A percentile compares a stretch with the other conserved stretches of the same genome.
Conservation (phyloP, 352 stramenopile genomes). For the Elongisporangium prolatum region DNA sequence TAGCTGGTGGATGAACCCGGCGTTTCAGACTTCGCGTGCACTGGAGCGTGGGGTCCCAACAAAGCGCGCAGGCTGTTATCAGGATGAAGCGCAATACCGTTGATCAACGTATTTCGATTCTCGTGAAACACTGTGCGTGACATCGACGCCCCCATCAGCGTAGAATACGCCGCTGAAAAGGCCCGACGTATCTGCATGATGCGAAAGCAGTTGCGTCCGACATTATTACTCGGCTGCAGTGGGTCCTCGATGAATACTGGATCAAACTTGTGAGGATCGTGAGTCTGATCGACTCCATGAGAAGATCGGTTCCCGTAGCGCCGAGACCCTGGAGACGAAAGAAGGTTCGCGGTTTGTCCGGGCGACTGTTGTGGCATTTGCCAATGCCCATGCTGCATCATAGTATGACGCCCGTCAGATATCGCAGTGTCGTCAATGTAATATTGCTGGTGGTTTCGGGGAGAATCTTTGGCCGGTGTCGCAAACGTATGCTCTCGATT, state of each 20-base stretch:
- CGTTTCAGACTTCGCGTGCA: constrained; percentile 47
- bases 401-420: neutral
- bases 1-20: constrained; percentile 15
- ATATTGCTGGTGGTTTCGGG: constrained; percentile 43
- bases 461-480: constrained; percentile 12
- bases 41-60: constrained; percentile 44
- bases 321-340: constrained; percentile 53
- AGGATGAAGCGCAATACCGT: constrained; percentile 65
- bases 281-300: constrained; percentile 42
- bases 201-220: constrained; percentile 94
- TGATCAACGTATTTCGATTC: constrained; percentile 52
- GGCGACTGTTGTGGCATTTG: constrained; percentile 44
- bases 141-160: constrained; percentile 57
- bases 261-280: constrained; percentile 91
- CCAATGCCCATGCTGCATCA: constrained; percentile 28
- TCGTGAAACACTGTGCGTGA: constrained; percentile 44
- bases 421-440: constrained; percentile 5
- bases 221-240: constrained; percentile 92
- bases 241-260: constrained; percentile 95
- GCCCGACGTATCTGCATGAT: constrained; percentile 88
- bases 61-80: constrained; percentile 79
- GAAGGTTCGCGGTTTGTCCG: constrained; percentile 44
- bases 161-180: constrained; percentile 68
- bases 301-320: constrained; percentile 69
- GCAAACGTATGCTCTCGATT: constrained; percentile 57